phyloP scores from a whole-genome alignment of 1,284 basidiomycete species.

The Ustilago hordei region DNA sequence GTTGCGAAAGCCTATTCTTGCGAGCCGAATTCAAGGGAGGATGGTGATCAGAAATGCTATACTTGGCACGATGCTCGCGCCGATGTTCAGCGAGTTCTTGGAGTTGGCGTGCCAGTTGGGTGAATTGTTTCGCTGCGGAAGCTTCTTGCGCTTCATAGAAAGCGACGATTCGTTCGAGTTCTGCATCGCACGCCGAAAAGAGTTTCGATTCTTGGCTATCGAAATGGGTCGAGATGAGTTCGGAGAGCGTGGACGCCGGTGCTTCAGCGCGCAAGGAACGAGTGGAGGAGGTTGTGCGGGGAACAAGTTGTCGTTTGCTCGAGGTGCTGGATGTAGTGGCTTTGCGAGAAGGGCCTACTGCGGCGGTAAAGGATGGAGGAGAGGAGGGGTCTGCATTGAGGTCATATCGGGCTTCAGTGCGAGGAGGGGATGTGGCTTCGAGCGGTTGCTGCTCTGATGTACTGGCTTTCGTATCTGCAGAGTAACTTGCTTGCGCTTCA shows the following conservation, averaged over 20 bases:
- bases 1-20: slow-evolving; percentile 21
- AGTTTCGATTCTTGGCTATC: slow-evolving; percentile 81
- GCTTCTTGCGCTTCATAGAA: slow-evolving; percentile 83
- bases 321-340: slow-evolving; percentile 19
- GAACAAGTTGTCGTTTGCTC: slow-evolving; percentile 18
- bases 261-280: slow-evolving; percentile 4
- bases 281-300: slow-evolving; percentile 15
- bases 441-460: neutral
- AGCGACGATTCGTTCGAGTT: slow-evolving; percentile 54
- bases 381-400: slow-evolving; percentile 7
- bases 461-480: neutral
- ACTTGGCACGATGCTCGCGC: slow-evolving; percentile 55
- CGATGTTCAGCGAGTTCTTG: slow-evolving; percentile 65
- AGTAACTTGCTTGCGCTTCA: slow-evolving; percentile 15
- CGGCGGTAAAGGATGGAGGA: neutral
- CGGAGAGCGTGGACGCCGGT: slow-evolving; percentile 26
- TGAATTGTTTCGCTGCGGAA: slow-evolving; percentile 76
- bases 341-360: neutral
- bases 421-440: neutral
- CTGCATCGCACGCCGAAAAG: slow-evolving; percentile 54
- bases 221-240: slow-evolving; percentile 71
- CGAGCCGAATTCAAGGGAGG: slow-evolving; percentile 9
- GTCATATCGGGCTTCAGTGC: slow-evolving; percentile 12
- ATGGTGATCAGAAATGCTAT: slow-evolving; percentile 33
- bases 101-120: slow-evolving; percentile 78